Evolutionary conservation across 345 rosid genomes (phyloP), one percentile per base, ranked within the genome.

Genomic region (Sisymbrium altissimum): DNA sequence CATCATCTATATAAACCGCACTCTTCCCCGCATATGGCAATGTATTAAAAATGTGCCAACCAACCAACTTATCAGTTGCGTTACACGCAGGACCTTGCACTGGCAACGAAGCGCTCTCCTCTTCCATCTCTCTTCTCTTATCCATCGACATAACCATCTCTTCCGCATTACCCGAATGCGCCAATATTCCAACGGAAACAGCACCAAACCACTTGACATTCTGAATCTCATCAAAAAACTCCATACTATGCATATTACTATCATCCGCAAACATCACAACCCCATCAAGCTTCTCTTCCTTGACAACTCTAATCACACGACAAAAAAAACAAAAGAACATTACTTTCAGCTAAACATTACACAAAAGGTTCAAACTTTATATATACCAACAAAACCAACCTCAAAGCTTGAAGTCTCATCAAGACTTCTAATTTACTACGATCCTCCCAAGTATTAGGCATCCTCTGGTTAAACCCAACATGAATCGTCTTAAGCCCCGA

Each of bases 61-160:
- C 98, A 7, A 82, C 78, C 77, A 96, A 76, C 69, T 75, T 75
- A 72, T 86, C 74, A 0, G 94, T 85, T 0, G 88, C 80, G 72
- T 92, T 92, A 81, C 99, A 96, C 6, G 99, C 94, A 1, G 99
- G 99, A 29, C 99, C 99, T 75, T 96, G 99, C 17, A 96, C 80
- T 2, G 97, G 99, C 67, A 96, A 72, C 17, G 74, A 57, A 12
- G 73, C 70, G 53, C 56, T 88, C 36, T 74, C 85, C 1, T 55
- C 49, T 4, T 67, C 53, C 12, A 45, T 77, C 17, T 77, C 83
- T 72, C 48, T 80, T 57, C 80, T 76, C 66, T 60, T 70, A 62
- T 66, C 71, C 23, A 9, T 60, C 4, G 56, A 76, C 39, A 56
- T 66, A 6, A 82, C 66, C n/a, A 83, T 74, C 73, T 84, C 88